These are phyloP conservation scores for Fusarium sarcochroum DNA, from an alignment of 2,329 filamentous ascomycete genomes.

Conservation along the genomic window DNA sequence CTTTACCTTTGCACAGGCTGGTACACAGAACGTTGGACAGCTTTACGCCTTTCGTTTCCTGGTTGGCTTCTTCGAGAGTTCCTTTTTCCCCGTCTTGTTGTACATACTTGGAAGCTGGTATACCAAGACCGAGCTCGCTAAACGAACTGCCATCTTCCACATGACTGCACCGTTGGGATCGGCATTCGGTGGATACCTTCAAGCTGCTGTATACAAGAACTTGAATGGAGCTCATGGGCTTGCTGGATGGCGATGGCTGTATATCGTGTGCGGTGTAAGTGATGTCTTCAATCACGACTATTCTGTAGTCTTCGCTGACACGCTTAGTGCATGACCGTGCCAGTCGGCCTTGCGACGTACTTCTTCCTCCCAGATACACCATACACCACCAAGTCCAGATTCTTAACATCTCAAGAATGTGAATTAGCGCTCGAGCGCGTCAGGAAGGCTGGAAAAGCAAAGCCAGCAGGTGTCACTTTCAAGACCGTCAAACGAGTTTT, in stretches of 20 bases:
- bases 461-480: background rate
- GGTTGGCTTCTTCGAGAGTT: conserved; percentile 21
- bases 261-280: background rate
- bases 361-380: conserved; percentile 1
- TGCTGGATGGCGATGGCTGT: conserved; percentile 2
- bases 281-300: background rate
- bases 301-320: background rate
- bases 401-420: background rate
- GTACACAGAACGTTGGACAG: background rate
- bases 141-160: conserved; percentile 18
- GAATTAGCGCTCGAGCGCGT: background rate
- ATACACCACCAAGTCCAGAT: background rate
- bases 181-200: background rate
- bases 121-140: conserved; percentile 22
- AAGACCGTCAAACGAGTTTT: background rate
- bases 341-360: background rate
- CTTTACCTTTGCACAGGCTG: background rate
- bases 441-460: background rate
- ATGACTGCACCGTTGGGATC: conserved; percentile 48
- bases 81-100: conserved; percentile 17
- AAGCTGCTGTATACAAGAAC: background rate
- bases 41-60: conserved; percentile 20
- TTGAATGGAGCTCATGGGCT: background rate
- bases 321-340: background rate
- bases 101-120: conserved; percentile 27